Evolutionary conservation across 371 early-diverging fungal species (phyloP), one percentile per base, ranked within the genome.

Genomic region (Actinomortierella wolfii): DNA sequence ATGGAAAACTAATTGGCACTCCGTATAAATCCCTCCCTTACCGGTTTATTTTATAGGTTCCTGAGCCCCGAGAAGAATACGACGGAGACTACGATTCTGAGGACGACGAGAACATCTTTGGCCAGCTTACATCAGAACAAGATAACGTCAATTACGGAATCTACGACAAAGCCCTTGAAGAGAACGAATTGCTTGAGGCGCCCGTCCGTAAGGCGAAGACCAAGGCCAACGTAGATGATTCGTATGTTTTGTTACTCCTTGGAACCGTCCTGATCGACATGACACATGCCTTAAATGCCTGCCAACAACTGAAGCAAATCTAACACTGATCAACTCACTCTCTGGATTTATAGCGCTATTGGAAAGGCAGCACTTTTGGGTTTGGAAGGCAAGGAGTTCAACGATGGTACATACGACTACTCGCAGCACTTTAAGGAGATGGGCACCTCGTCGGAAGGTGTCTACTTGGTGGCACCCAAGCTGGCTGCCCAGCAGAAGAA

Each of bases 331-430:
- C 48, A 42, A 46, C 55, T 45, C 18, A 13, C 47, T 20, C 17
- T 21, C 34, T 45, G 20, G 39, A 48, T 44, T 59, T 29, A 34
- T 59, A 88, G 88, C 53, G 82, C 82, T 54, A 85, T 85, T 23
- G 89, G 89, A 2, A 76, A 85, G 63, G 92, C 94, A 7, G 92
- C 96, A 3, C 68, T 91, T 51, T 86, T 92, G 64, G 97, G 98
- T 64, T 83, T 97, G 57, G 91, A 61, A 14, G 66, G 58, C 40
- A 59, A 61, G 8, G 73, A 86, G 63, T 93, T 89, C 76, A 90
- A 92, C 56, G 96, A 97, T 76, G 80, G 84, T 29, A 82, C 92
- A 23, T 98, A 97, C 74, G 94, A 98, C 76, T 98, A 98, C 77
- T 81, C 88, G 56, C 89, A 96, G 82, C 97, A 98, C 65, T 81